phyloP scores from a whole-genome alignment of 2,329 filamentous ascomycete species.

The Amphichorda felina region DNA sequence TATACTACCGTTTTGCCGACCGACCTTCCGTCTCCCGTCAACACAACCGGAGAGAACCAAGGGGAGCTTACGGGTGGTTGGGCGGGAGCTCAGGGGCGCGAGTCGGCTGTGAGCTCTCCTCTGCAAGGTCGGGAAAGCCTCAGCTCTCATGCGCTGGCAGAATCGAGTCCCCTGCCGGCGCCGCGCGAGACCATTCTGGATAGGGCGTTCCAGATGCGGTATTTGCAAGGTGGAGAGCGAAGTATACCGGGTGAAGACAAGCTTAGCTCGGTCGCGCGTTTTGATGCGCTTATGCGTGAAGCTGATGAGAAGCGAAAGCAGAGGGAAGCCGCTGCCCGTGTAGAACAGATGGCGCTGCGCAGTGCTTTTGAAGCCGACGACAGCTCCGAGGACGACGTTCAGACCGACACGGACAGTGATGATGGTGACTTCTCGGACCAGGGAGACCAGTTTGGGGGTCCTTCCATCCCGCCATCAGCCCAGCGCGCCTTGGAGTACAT shows the following conservation, averaged over 20 bases:
- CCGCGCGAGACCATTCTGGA: slow-evolving; percentile 57
- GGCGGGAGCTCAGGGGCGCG: no score
- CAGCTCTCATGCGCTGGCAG: slow-evolving; percentile 32
- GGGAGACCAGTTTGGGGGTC: slow-evolving; percentile 11
- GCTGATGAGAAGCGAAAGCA: slow-evolving; percentile 37
- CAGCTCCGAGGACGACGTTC: slow-evolving; percentile 27
- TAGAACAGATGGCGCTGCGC: slow-evolving; percentile 22
- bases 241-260: slow-evolving; percentile 47
- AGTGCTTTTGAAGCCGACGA: slow-evolving; percentile 41
- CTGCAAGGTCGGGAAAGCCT: slow-evolving; percentile 38
- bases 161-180: slow-evolving; percentile 36
- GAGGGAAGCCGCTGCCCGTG: slow-evolving; percentile 19
- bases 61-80: slow-evolving; percentile 43
- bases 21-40: slow-evolving; percentile 45
- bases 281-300: slow-evolving; percentile 54
- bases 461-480: slow-evolving; percentile 31
- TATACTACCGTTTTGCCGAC: slow-evolving; percentile 39
- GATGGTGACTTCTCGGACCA: slow-evolving; percentile 9
- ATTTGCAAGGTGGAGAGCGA: slow-evolving; percentile 47
- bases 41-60: slow-evolving; percentile 39
- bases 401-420: slow-evolving; percentile 23
- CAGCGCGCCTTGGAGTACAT: slow-evolving; percentile 40
- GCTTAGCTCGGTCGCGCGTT: slow-evolving; percentile 51
- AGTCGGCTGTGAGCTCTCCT: slow-evolving; percentile 46
- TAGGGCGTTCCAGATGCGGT: slow-evolving; percentile 50